Conservation (phyloP, 768 basidiomycete species). For the Suillus paluster region DNA sequence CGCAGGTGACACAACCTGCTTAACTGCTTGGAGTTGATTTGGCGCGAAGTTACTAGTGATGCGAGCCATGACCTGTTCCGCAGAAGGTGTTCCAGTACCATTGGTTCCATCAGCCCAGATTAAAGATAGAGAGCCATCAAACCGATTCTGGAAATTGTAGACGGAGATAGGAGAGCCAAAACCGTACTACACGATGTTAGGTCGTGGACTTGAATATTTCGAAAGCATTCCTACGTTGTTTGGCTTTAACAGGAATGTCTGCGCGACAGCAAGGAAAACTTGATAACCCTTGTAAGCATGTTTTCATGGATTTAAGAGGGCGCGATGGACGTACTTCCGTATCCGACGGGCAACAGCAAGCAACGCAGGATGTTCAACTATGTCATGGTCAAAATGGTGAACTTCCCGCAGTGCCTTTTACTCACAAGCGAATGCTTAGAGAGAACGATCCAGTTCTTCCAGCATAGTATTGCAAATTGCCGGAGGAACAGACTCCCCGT, state of each 20-base stretch:
- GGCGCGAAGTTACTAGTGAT: conserved; percentile 57
- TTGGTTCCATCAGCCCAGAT: conserved; percentile 75
- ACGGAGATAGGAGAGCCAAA: conserved; percentile 62
- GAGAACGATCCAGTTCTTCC: conserved; percentile 79
- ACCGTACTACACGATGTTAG: conserved; percentile 51
- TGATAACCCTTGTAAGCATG: background rate
- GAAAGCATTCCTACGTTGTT: conserved; percentile 51
- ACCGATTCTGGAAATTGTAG: conserved; percentile 48
- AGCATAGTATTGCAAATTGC: conserved; percentile 62
- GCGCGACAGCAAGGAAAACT: conserved; percentile 67
- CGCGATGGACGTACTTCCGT: conserved; percentile 42
- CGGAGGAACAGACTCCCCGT: conserved; percentile 52
- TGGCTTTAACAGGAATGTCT: conserved; percentile 59
- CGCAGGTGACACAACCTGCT: conserved; percentile 47
- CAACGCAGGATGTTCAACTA: conserved; percentile 66
- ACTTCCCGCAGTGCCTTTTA: conserved; percentile 11
- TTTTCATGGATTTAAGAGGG: background rate
- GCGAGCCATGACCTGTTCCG: conserved; percentile 61
- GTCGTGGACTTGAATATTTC: background rate
- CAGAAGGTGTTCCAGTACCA: conserved; percentile 55
- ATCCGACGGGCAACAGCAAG: conserved; percentile 65
- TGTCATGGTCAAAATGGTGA: conserved; percentile 3
- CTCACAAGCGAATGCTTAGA: conserved; percentile 68
- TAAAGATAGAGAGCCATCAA: conserved; percentile 55
- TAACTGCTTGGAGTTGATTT: conserved; percentile 52